Percentiles rank a stretch among this genome's conserved stretches.
Conservation (phyloP, 2,329 filamentous ascomycete species). For the Penicillium hesseltinei region DNA sequence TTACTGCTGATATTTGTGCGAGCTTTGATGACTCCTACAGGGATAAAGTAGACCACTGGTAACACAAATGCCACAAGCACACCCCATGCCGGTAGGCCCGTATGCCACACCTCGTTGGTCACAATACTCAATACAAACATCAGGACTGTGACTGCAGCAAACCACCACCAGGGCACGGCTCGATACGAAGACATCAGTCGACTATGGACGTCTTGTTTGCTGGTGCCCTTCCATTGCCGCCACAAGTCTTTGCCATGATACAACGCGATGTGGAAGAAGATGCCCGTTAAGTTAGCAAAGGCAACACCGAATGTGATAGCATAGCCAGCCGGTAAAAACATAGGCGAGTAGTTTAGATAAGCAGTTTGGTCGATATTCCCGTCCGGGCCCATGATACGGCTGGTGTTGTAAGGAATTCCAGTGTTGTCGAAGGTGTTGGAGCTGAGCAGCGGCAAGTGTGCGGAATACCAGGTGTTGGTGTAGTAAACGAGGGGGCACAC, state of each 20-base stretch:
- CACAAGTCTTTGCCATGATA: constrained; percentile 41
- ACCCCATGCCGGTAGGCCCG: constrained; percentile 47
- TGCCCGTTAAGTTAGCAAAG: constrained; percentile 65
- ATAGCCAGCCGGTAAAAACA: constrained; percentile 63
- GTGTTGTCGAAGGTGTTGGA: constrained; percentile 65
- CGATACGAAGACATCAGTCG: constrained; percentile 45
- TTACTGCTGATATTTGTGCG: constrained; percentile 52
- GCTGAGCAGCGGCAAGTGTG: constrained; percentile 62
- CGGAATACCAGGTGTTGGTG: constrained; percentile 57
- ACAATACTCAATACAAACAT: constrained; percentile 40
- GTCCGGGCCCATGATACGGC: constrained; percentile 57
- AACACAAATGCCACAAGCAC: constrained; percentile 47
- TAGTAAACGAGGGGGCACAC: constrained; percentile 47
- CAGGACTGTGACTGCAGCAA: constrained; percentile 37
- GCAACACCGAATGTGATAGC: constrained; percentile 57
- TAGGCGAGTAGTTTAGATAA: constrained; percentile 64
- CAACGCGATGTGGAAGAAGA: constrained; percentile 40
- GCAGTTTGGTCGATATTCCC: constrained; percentile 58
- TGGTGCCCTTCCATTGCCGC: constrained; percentile 35
- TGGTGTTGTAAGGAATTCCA: constrained; percentile 59
- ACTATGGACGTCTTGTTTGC: constrained; percentile 43
- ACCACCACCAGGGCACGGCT: constrained; percentile 50
- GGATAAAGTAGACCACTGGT: constrained; percentile 48
- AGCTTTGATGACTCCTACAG: constrained; percentile 50
- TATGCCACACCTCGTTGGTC: constrained; percentile 45